A percentile compares a stretch with the other conserved stretches of the same genome.
Conservation (phyloP, 306 rosid genomes). For the Oxytropis ochrocephala region DNA sequence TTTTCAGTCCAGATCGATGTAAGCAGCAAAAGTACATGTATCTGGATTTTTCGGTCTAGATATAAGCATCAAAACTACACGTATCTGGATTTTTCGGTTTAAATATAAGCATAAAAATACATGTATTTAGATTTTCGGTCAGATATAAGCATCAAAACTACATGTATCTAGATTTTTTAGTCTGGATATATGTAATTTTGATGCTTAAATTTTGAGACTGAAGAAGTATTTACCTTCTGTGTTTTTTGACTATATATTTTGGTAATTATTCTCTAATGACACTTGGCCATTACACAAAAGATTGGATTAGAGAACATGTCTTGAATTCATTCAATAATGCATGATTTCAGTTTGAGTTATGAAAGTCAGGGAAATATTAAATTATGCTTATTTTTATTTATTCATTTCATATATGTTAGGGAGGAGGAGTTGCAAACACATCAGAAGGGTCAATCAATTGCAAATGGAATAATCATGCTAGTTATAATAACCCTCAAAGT, state of each 20-base stretch:
- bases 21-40: too few relatives aligned
- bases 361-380: not conserved
- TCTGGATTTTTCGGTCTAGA: too few relatives aligned
- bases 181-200: too few relatives aligned
- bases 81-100: too few relatives aligned
- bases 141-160: too few relatives aligned
- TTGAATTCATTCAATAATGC: not conserved
- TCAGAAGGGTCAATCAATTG: slow-evolving; percentile 25
- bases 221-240: not conserved
- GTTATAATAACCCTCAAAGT: slow-evolving; percentile 18
- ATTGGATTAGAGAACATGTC: not conserved
- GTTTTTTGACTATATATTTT: not conserved
- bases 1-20: too few relatives aligned
- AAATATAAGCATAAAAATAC: too few relatives aligned
- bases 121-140: too few relatives aligned
- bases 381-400: not conserved
- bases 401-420: slow-evolving; percentile 26
- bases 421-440: slow-evolving; percentile 36
- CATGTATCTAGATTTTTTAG: too few relatives aligned
- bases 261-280: not conserved
- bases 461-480: slow-evolving; percentile 28
- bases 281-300: not conserved
- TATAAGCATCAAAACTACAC: too few relatives aligned
- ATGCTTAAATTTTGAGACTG: too few relatives aligned
- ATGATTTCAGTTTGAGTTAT: not conserved